Evolutionary conservation across 2,329 filamentous ascomycete genomes (phyloP).

Genomic region (Colletotrichum agaves): DNA sequence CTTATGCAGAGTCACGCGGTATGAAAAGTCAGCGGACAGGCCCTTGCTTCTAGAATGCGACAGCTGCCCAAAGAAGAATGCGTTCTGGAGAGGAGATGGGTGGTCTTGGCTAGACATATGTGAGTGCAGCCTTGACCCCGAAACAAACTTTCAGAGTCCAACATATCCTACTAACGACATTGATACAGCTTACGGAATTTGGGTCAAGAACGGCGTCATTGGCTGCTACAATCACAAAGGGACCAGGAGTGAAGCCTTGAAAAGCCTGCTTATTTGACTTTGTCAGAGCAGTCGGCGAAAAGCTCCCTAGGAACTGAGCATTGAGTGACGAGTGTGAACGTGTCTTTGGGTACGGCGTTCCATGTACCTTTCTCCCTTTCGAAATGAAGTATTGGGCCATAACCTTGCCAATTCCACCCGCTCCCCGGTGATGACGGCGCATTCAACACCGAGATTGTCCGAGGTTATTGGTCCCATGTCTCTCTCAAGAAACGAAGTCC

Average conservation of each 20-base stretch:
- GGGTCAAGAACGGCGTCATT: constrained; percentile 4
- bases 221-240: background rate
- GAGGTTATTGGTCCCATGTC: background rate
- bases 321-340: too few species aligned
- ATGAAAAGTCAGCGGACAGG: background rate
- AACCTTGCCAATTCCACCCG: constrained; percentile 62
- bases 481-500: too few species aligned
- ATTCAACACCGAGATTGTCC: constrained; percentile 49
- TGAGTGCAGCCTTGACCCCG: background rate
- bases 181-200: constrained; percentile 7
- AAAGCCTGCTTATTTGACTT: background rate
- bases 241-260: background rate
- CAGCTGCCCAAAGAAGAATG: background rate
- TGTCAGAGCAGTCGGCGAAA: too few species aligned
- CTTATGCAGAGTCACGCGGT: background rate
- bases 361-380: constrained; percentile 56
- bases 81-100: background rate
- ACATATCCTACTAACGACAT: too few species aligned
- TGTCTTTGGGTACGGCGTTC: too few species aligned
- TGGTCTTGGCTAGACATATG: background rate
- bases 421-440: constrained; percentile 63
- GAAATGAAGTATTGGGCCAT: constrained; percentile 58
- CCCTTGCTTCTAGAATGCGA: background rate
- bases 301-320: too few species aligned
- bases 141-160: too few species aligned